Evolutionary conservation across 805 yeast species (phyloP).

Genomic region (Ascoidea asiatica): DNA sequence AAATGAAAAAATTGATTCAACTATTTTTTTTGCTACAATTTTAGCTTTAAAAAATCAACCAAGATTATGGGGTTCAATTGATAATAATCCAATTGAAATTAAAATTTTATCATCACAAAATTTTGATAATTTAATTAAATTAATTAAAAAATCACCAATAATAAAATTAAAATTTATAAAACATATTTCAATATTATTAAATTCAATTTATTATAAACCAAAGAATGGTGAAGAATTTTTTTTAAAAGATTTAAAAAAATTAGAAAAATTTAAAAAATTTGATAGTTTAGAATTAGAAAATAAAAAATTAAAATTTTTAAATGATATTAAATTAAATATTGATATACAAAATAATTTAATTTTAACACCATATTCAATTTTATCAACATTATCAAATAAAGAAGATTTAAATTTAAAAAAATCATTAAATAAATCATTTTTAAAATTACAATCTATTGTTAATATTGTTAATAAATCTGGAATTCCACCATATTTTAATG

Average conservation of each 20-base stretch:
- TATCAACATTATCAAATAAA: neutral
- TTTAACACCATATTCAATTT: neutral
- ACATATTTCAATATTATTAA: neutral
- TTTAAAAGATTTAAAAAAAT: too few relatives aligned
- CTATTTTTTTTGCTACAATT: constrained; percentile 23
- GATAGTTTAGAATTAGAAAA: neutral
- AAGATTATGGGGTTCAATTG: constrained; percentile 25
- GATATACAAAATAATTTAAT: constrained; percentile 1
- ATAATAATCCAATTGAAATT: too few relatives aligned
- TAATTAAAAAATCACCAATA: too few relatives aligned
- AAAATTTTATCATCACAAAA: neutral
- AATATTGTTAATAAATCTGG: neutral
- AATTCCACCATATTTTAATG: constrained; percentile 19
- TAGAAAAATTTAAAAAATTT: too few relatives aligned
- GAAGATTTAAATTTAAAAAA: neutral
- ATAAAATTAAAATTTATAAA: too few relatives aligned
- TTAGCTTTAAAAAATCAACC: constrained; percentile 36
- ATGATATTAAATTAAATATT: neutral
- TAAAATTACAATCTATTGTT: constrained; percentile 1
- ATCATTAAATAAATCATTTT: neutral
- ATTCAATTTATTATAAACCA: neutral
- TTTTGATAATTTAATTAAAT: neutral
- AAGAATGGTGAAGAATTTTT: neutral
- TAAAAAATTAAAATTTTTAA: too few relatives aligned
- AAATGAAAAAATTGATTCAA: constrained; percentile 28